Evolutionary conservation across 768 basidiomycete species (phyloP), one percentile per base, ranked within the genome.

Genomic region (Phaeotremella fagi): DNA sequence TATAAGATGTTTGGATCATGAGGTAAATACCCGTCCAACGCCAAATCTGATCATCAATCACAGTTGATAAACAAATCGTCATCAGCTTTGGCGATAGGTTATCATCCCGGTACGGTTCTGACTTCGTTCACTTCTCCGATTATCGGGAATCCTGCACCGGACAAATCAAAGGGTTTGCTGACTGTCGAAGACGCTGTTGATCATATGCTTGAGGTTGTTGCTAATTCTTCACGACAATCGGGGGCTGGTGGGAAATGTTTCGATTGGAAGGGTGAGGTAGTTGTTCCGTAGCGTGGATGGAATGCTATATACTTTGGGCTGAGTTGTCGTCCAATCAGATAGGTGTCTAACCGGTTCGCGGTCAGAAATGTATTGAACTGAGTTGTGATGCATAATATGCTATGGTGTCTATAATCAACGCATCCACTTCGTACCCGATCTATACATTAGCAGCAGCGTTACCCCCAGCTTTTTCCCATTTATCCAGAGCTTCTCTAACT

Each of bases 1-100:
- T 33, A 66, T 78, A 45, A 57, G 68, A 23, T 72, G 68, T 0
- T 57, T 78, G 5, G 74, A 77, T 50, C 75, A 75, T 37, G 77
- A 77, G 59, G 71, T 76, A 35, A 54, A 65, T 44, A 26, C 58
- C 4, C 57, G 51, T 11, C 47, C 15, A 31, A 33, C 41, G 22
- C 18, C 15, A 27, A 22, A 14, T 42, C 37, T 45, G 37, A 47
- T 25, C 35, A n/a, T 38, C 37, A n/a, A 4, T 29, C 20, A 14
- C 31, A 67, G 68, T 60, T 71, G 3, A 45, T 65, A 9, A 64
- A 68, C 53, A 74, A 72, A 38, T 68, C 71, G 23, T 71, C 74
- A 1, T 75, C 76, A 6, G 73, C 67, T 4, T 45, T 77, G 54
- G 72, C 64, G 29, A 63, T 65, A 57, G 74, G 52, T 37, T 74